A percentile compares a stretch with the other conserved stretches of the same genome.
Evolutionary conservation across 2,329 filamentous ascomycete species (phyloP).

Genomic region (Penicillium expansum): DNA sequence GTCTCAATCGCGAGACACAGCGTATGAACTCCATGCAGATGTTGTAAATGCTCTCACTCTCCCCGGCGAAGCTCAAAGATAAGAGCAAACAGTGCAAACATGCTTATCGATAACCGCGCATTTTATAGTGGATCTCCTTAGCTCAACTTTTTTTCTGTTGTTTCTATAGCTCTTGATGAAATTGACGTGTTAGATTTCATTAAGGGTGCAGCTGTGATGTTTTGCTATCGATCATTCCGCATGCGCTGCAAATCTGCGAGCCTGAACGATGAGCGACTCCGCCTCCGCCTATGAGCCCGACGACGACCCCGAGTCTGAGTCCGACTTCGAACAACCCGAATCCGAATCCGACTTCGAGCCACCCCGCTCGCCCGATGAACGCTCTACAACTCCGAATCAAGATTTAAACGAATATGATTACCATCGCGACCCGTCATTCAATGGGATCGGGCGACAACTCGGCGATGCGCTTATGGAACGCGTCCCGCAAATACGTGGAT

Average conservation of each 20-base stretch:
- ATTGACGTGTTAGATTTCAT: constrained; percentile 3
- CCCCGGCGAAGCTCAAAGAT: neutral
- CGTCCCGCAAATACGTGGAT: constrained; percentile 25
- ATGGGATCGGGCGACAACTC: neutral
- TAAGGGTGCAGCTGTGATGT: constrained; percentile 27
- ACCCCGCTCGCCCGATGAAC: constrained; percentile 4
- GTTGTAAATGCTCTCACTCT: neutral
- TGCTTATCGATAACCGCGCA: constrained; percentile 22
- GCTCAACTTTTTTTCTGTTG: constrained; percentile 13
- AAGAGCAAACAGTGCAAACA: constrained; percentile 43
- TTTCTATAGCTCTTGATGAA: constrained; percentile 2
- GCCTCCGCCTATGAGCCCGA: constrained; percentile 30
- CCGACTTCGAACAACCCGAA: constrained; percentile 21
- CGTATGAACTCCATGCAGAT: constrained; percentile 32
- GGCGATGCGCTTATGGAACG: constrained; percentile 5
- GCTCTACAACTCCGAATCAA: constrained; percentile 4
- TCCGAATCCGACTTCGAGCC: constrained; percentile 19
- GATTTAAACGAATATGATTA: neutral
- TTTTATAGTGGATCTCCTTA: constrained; percentile 10
- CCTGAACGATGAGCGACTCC: constrained; percentile 39
- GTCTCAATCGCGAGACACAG: constrained; percentile 23
- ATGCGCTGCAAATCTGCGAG: constrained; percentile 37
- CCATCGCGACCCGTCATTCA: neutral
- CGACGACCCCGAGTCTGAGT: constrained; percentile 28
- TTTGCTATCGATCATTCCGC: constrained; percentile 14